Base-by-base conservation (phyloP, 2,329 filamentous ascomycete species). In the Ophiostoma piceae region DNA sequence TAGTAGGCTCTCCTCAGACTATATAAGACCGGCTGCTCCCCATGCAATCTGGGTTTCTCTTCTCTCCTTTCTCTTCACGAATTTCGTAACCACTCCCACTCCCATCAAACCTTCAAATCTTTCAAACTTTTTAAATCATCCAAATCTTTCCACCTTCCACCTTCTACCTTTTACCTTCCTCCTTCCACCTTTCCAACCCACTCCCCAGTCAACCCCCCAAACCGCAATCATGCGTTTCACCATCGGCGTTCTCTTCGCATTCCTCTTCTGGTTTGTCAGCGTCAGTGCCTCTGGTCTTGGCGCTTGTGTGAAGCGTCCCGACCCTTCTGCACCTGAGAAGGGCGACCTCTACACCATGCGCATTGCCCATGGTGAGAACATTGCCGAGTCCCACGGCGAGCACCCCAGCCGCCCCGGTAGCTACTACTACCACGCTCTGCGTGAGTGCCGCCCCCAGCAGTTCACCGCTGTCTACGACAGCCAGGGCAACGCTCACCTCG, bases 271-370 rank as follows among this genome's bases (percentile, higher is more conserved):
- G 35, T 5, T 35, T 35, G 35, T 35, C 35, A 35, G 35, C 11
- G 32, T 14, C 29, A 14, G 37, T 19, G 62, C 35, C 11, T 22
- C 22, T 3, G 65, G 65, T n/a, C 65, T 29, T 9, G 65, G 65
- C 8, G 65, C 65, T 22, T 66, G 65, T 8, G 65, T 66, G n/a
- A 66, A 66, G 65, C 37, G 22, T n/a, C 65, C 65, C 12, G 65
- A 41, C 22, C 65, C 62, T 9, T 19, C 22, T 16, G 65, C 37
- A 2, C 65, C 65, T 5, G n/a, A 29, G 37, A 16, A 43, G 37
- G 65, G 65, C 9, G 65, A 66, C 39, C n/a, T 47, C 9, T 66
- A 66, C 37, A 26, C 5, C 11, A 32, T 66, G 37, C 65, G 65
- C 22, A 47, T 66, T 14, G 39, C 22, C n/a, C 12, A 47, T 14